phyloP scores from a whole-genome alignment of 164 flowering plant species.

The Amborella trichopoda region DNA sequence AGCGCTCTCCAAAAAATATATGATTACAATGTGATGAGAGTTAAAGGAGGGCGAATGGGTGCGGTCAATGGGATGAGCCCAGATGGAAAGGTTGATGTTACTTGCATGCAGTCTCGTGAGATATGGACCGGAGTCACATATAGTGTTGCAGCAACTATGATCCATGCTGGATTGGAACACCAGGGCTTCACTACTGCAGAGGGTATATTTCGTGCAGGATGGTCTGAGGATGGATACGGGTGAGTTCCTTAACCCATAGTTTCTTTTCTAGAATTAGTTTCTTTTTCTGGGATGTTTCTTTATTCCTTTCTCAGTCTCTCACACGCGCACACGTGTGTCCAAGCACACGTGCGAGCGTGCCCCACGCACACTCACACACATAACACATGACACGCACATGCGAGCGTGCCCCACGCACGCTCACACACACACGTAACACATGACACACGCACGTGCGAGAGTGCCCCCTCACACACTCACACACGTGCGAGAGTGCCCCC shows the following conservation, averaged over 20 bases:
- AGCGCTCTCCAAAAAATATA: conserved; percentile 59
- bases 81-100: conserved; percentile 72
- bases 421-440: too few species aligned
- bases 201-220: conserved; percentile 77
- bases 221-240: conserved; percentile 96
- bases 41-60: conserved; percentile 82
- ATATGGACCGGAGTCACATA: conserved; percentile 94
- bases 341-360: too few species aligned
- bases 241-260: conserved; percentile 20
- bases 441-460: too few species aligned
- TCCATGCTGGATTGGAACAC: conserved; percentile 69
- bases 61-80: conserved; percentile 95
- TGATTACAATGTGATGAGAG: conserved; percentile 83
- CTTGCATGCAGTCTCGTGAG: conserved; percentile 96
- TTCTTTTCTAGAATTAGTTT: too few species aligned
- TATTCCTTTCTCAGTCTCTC: too few species aligned
- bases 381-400: too few species aligned
- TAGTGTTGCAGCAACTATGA: conserved; percentile 76
- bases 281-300: too few species aligned
- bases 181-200: conserved; percentile 75
- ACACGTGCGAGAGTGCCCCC: too few species aligned
- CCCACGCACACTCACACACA: too few species aligned
- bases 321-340: too few species aligned
- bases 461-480: too few species aligned
- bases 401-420: too few species aligned